Conservation (phyloP, 2,329 filamentous ascomycete genomes). For the Colletotrichum tofieldiae region DNA sequence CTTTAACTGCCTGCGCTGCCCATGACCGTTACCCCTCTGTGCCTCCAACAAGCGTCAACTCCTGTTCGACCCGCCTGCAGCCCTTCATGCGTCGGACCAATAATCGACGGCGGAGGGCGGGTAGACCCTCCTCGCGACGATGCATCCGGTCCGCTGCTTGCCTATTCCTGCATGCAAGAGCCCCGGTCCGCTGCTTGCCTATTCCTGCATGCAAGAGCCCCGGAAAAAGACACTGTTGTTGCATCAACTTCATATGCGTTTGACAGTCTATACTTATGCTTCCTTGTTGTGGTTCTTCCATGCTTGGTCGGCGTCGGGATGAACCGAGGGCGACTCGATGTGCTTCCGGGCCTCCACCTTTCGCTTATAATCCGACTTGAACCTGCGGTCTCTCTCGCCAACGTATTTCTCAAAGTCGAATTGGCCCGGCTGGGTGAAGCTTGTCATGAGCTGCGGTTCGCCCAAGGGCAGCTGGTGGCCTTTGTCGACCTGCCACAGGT, state of each 20-base stretch:
- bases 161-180: no score
- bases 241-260: conserved; percentile 19
- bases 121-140: conserved; percentile 15
- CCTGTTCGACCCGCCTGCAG: conserved; percentile 36
- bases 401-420: conserved; percentile 63
- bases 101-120: background rate
- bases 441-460: conserved; percentile 69
- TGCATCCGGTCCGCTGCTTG: conserved; percentile 16
- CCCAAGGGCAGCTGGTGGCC: conserved; percentile 73
- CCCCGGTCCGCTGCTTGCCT: conserved; percentile 12
- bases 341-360: conserved; percentile 62
- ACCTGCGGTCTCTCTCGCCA: conserved; percentile 61
- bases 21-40: background rate
- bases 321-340: conserved; percentile 59
- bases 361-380: conserved; percentile 61
- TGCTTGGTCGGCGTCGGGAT: conserved; percentile 50
- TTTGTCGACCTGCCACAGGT: conserved; percentile 88
- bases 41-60: conserved; percentile 7
- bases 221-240: background rate
- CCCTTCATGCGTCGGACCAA: conserved; percentile 31
- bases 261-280: conserved; percentile 20
- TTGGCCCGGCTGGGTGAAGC: conserved; percentile 65
- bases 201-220: conserved; percentile 4
- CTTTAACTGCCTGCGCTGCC: background rate
- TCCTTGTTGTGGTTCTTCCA: conserved; percentile 35